Conservation (phyloP, 2,329 filamentous ascomycete genomes). For the Claviceps sorghi region DNA sequence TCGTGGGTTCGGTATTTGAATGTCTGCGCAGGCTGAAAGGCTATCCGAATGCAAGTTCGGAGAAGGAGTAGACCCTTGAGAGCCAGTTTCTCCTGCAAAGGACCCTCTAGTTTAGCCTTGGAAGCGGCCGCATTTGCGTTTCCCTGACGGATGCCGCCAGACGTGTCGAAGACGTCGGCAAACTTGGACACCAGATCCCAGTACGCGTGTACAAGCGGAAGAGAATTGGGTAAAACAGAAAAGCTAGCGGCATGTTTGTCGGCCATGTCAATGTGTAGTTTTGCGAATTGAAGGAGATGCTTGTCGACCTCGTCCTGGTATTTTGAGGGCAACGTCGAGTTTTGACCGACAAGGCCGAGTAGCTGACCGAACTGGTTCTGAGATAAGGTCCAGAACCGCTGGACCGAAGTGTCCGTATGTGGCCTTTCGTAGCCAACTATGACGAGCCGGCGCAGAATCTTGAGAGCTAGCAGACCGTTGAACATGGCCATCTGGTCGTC, state of each 20-base stretch:
- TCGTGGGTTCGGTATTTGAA: conserved; percentile 70
- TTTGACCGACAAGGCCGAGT: conserved; percentile 45
- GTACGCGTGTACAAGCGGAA: conserved; percentile 66
- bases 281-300: conserved; percentile 79
- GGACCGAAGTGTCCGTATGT: conserved; percentile 60
- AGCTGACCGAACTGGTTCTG: conserved; percentile 67
- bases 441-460: conserved; percentile 64
- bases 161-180: conserved; percentile 56
- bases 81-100: conserved; percentile 62
- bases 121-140: conserved; percentile 21
- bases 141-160: conserved; percentile 38
- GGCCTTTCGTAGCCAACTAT: conserved; percentile 74
- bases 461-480: conserved; percentile 66
- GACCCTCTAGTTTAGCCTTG: conserved; percentile 40
- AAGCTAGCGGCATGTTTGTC: conserved; percentile 69
- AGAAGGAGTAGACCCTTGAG: conserved; percentile 73
- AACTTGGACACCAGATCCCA: conserved; percentile 71
- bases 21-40: conserved; percentile 63
- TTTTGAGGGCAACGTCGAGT: conserved; percentile 35
- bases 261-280: conserved; percentile 80
- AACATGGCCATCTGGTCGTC: conserved; percentile 50
- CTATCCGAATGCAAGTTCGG: conserved; percentile 70
- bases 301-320: conserved; percentile 58
- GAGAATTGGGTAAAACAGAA: conserved; percentile 62
- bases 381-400: conserved; percentile 66